Percentiles rank a stretch among this genome's conserved stretches.
Evolutionary conservation across 2,329 filamentous ascomycete genomes (phyloP).

Genomic region (Nannizzia gypsea): DNA sequence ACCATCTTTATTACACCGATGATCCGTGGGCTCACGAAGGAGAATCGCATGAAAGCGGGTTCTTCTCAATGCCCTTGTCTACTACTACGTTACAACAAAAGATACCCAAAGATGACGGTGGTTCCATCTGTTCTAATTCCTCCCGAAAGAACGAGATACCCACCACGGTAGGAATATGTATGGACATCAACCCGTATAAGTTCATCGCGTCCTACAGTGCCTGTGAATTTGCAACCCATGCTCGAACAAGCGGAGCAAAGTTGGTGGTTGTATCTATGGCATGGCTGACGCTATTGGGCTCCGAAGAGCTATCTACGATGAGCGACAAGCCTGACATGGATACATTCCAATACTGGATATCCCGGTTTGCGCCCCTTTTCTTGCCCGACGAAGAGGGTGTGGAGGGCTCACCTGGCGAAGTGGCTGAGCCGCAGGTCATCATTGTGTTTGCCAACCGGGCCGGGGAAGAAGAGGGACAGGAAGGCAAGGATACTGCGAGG

Average conservation of each 20-base stretch:
- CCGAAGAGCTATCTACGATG: constrained; percentile 37
- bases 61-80: constrained; percentile 18
- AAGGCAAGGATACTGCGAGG: constrained; percentile 28
- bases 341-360: constrained; percentile 53
- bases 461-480: constrained; percentile 31
- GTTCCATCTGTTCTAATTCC: neutral
- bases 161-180: constrained; percentile 40
- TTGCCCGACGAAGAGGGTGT: constrained; percentile 21
- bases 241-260: constrained; percentile 37
- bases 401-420: constrained; percentile 6
- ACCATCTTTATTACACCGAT: constrained; percentile 55
- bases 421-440: constrained; percentile 25
- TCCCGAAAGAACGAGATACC: constrained; percentile 21
- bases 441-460: constrained; percentile 38
- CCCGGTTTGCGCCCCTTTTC: constrained; percentile 45
- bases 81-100: neutral
- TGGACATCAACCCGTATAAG: constrained; percentile 51
- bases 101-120: neutral
- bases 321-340: constrained; percentile 43
- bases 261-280: constrained; percentile 52
- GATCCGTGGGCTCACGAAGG: constrained; percentile 52
- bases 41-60: constrained; percentile 17
- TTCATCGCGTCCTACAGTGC: constrained; percentile 47
- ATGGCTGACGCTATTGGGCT: constrained; percentile 44
- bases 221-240: constrained; percentile 50